Base-by-base conservation (phyloP, 495 filamentous ascomycete species). In the Lasiosphaeria miniovina region DNA sequence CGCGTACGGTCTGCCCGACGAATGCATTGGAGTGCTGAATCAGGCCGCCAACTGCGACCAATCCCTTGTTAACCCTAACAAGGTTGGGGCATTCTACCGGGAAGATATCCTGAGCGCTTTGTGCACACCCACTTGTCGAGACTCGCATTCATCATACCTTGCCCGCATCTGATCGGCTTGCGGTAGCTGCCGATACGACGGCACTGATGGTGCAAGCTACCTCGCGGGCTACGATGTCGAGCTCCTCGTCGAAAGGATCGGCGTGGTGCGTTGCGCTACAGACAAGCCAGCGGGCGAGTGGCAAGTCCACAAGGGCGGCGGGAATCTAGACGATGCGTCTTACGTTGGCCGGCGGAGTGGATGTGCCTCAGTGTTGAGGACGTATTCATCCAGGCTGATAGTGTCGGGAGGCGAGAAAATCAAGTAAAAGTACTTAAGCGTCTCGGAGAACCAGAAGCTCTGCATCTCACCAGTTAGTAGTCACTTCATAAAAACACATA, bases 351-450 rank as follows among this genome's bases (percentile, higher is more conserved):
- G 65, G 53, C 65, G 66, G 36, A 96, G 80, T 1, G 88, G 84
- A 71, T 94, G 91, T 6, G 88, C 91, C 74, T 94, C 91, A 0
- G 90, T 94, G 67, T 93, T 96, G 57, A 94, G 84, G 0, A 96
- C 87, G 51, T 88, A 82, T 11, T 90, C 77, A 61, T 90, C 85
- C 64, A 94, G 72, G 70, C 82, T 88, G 31, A 91, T 75, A 41
- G 84, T 61, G 57, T 83, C 78, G 0, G 89, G 87, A 40, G 89
- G 84, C 14, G 82, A 86, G 65, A 93, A 95, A 49, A 92, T 83
- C 38, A 93, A 71, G 60, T 91, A 93, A 56, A 91, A 89, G 54
- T 74, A 80, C 68, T 80, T 78, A 24, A 79, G 67, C 36, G 76
- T 78, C 61, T 76, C 78, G 6, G 76, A 73, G 49, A 79, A 52